These are phyloP conservation scores for Diversispora eburnea DNA, from an alignment of 192 early-diverging fungal genomes.

Conservation along the genomic window DNA sequence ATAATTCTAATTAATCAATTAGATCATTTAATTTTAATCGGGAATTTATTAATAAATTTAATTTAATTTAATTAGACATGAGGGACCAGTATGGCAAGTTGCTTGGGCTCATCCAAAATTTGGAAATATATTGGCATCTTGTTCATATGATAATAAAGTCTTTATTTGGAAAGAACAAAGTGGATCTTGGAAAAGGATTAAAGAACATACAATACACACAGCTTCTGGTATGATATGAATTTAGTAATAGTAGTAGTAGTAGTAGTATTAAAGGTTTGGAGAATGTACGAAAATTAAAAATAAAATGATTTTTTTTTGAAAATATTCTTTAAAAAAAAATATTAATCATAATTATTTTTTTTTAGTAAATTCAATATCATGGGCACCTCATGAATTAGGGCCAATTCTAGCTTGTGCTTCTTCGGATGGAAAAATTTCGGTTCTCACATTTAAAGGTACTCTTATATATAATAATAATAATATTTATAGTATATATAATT, in stretches of 20 bases:
- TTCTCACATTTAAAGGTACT: constrained; percentile 88
- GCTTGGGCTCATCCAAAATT: constrained; percentile 99
- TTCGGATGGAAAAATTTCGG: constrained; percentile 90
- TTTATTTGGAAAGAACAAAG: constrained; percentile 94
- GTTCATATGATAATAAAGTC: constrained; percentile 94
- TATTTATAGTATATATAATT: background rate
- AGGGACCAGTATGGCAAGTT: constrained; percentile 99
- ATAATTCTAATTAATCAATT: no score
- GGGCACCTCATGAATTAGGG: constrained; percentile 97
- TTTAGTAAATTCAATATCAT: constrained; percentile 91
- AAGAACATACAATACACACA: constrained; percentile 84
- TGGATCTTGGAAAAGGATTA: constrained; percentile 72
- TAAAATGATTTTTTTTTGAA: no score
- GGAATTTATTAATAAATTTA: background rate
- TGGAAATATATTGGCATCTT: constrained; percentile 92
- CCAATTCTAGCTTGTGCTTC: constrained; percentile 88
- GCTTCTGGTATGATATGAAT: constrained; percentile 68
- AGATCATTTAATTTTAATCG: background rate
- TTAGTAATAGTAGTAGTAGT: background rate
- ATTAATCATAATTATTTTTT: background rate
- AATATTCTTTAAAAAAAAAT: no score
- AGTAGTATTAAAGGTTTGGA: no score
- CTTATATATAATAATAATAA: background rate
- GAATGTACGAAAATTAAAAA: no score
- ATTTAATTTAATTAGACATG: constrained; percentile 60